phyloP scores from a whole-genome alignment of 345 rosid genomes.

The Acer campestre region DNA sequence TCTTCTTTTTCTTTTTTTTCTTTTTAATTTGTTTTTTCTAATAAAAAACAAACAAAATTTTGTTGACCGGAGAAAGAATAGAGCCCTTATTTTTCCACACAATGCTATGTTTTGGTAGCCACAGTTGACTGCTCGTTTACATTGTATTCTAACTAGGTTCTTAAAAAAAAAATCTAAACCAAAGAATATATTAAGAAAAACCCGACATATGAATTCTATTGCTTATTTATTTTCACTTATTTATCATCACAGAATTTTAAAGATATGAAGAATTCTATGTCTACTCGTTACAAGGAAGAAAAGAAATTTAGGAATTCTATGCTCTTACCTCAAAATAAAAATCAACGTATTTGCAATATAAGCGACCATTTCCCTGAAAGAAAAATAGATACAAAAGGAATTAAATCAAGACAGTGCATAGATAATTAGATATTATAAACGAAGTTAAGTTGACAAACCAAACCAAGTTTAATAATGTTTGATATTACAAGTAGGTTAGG shows the following conservation, averaged over 20 bases:
- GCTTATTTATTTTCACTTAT: background rate
- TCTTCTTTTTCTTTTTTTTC: too few relatives aligned
- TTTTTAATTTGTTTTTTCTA: too few relatives aligned
- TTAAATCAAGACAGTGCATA: background rate
- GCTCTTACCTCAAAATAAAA: slow-evolving; percentile 84
- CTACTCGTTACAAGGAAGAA: slow-evolving; percentile 56
- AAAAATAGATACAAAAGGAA: background rate
- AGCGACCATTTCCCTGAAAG: slow-evolving; percentile 93
- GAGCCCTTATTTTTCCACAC: too few relatives aligned
- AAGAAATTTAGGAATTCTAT: slow-evolving; percentile 1
- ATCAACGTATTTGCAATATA: slow-evolving; percentile 96
- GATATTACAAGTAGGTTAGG: background rate
- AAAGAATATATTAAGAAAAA: background rate
- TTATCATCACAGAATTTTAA: background rate
- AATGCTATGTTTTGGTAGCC: too few relatives aligned
- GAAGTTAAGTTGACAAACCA: background rate
- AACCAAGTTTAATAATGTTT: background rate
- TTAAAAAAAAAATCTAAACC: too few relatives aligned
- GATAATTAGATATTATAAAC: background rate
- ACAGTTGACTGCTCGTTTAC: too few relatives aligned
- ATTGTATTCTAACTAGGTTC: too few relatives aligned
- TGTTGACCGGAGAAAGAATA: too few relatives aligned
- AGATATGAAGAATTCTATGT: background rate
- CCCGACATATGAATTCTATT: background rate
- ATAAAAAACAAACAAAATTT: too few relatives aligned